Percentiles rank a stretch among this genome's conserved stretches.
phyloP scores from a whole-genome alignment of 768 basidiomycete genomes.

The Fomitopsis serialis region DNA sequence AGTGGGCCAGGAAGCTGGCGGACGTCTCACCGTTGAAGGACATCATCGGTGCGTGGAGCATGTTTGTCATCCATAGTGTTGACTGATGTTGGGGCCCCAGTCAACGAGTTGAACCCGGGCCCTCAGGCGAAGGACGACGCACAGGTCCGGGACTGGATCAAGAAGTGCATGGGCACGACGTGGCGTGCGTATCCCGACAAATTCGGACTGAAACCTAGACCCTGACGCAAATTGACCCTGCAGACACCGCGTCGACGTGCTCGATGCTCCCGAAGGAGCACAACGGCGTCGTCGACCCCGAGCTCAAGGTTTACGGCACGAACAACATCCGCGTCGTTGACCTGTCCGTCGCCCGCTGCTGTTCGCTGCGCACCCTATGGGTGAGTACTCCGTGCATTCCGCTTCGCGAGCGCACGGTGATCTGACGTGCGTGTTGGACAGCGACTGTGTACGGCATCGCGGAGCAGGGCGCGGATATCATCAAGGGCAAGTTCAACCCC shows the following conservation, averaged over 20 bases:
- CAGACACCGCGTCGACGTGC: constrained; percentile 43
- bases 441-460: constrained; percentile 42
- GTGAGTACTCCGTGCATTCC: constrained; percentile 18
- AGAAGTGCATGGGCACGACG: constrained; percentile 15
- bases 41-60: constrained; percentile 15
- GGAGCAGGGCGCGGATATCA: constrained; percentile 37
- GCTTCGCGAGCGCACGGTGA: too few relatives aligned
- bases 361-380: constrained; percentile 41
- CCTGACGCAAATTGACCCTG: too few relatives aligned
- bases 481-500: constrained; percentile 16
- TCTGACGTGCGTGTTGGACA: too few relatives aligned
- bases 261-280: constrained; percentile 51
- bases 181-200: constrained; percentile 23
- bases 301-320: constrained; percentile 53
- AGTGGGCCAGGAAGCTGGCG: constrained; percentile 21
- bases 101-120: constrained; percentile 27
- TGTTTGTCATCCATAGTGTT: neutral
- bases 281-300: constrained; percentile 45
- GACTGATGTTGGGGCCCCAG: constrained; percentile 7
- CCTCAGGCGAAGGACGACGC: constrained; percentile 23
- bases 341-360: constrained; percentile 51
- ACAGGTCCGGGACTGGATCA: constrained; percentile 21
- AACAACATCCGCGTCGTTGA: constrained; percentile 51
- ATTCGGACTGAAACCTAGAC: too few relatives aligned
- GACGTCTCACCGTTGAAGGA: constrained; percentile 20